These are phyloP conservation scores for Aspergillus sclerotialis DNA, from an alignment of 2,329 filamentous ascomycete genomes.

Conservation along the genomic window DNA sequence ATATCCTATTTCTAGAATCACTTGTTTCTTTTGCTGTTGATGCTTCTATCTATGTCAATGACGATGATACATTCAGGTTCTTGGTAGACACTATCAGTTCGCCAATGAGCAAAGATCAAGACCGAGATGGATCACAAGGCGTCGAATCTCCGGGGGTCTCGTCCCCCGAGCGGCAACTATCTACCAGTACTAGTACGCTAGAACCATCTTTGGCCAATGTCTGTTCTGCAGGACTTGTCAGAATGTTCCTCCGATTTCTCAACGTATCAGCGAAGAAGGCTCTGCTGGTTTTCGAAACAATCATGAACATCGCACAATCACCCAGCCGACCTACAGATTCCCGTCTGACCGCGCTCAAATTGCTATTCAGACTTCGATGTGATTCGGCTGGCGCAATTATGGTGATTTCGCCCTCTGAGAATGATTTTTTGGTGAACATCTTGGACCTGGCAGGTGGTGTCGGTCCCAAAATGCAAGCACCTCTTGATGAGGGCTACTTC, in stretches of 20 bases:
- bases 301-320: constrained; percentile 58
- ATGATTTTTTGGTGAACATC: constrained; percentile 63
- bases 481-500: constrained; percentile 3
- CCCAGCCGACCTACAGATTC: constrained; percentile 59
- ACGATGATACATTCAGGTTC: constrained; percentile 25
- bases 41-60: constrained; percentile 18
- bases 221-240: constrained; percentile 63
- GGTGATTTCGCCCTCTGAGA: constrained; percentile 63
- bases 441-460: constrained; percentile 59
- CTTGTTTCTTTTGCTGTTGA: constrained; percentile 34
- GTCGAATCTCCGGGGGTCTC: constrained; percentile 33
- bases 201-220: constrained; percentile 49
- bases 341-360: constrained; percentile 66
- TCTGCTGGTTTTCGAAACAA: constrained; percentile 52
- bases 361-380: constrained; percentile 75
- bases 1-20: constrained; percentile 31
- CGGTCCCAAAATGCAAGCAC: constrained; percentile 35
- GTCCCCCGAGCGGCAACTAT: constrained; percentile 24
- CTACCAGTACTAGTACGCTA: constrained; percentile 21
- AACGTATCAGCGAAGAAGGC: constrained; percentile 60
- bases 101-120: constrained; percentile 28
- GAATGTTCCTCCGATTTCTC: constrained; percentile 69
- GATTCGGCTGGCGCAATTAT: constrained; percentile 74
- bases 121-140: constrained; percentile 25
- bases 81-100: constrained; percentile 27